phyloP scores from a whole-genome alignment of 129 eudicot genomes.

The Chrysanthemum lavandulifolium region DNA sequence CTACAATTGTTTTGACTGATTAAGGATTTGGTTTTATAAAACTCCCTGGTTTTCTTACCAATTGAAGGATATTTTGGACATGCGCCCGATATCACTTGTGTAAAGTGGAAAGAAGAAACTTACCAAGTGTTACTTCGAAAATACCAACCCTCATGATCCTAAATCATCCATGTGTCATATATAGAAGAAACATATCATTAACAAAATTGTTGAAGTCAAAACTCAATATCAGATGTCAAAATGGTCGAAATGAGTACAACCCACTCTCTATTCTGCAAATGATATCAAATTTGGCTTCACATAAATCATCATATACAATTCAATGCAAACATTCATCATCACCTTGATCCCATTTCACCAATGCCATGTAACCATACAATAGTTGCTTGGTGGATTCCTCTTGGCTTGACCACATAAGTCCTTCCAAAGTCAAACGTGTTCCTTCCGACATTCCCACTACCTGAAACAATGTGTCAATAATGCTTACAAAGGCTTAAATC shows the following conservation, averaged over 20 bases:
- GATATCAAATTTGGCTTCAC: conserved; percentile 30
- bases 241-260: conserved; percentile 32
- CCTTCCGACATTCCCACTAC: conserved; percentile 49
- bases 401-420: conserved; percentile 83
- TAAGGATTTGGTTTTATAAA: conserved; percentile 13
- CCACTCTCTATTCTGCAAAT: conserved; percentile 36
- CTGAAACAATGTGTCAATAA: conserved; percentile 42
- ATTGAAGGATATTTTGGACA: conserved; percentile 23
- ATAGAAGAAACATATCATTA: conserved; percentile 25
- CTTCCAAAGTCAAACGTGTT: conserved; percentile 70
- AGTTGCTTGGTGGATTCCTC: conserved; percentile 81
- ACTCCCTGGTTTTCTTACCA: not conserved
- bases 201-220: conserved; percentile 22
- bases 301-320: conserved; percentile 30
- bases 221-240: conserved; percentile 38
- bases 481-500: conserved; percentile 18
- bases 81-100: conserved; percentile 16
- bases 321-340: conserved; percentile 37
- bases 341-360: conserved; percentile 90
- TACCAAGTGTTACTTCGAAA: conserved; percentile 23
- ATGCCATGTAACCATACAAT: conserved; percentile 88
- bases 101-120: conserved; percentile 18
- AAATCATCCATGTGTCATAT: conserved; percentile 31
- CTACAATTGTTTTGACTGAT: not conserved
- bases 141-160: conserved; percentile 28